A percentile compares a stretch with the other conserved stretches of the same genome.
These are phyloP conservation scores for Neofusicoccum ribis DNA, from an alignment of 2,329 filamentous ascomycete genomes.

Conservation along the genomic window DNA sequence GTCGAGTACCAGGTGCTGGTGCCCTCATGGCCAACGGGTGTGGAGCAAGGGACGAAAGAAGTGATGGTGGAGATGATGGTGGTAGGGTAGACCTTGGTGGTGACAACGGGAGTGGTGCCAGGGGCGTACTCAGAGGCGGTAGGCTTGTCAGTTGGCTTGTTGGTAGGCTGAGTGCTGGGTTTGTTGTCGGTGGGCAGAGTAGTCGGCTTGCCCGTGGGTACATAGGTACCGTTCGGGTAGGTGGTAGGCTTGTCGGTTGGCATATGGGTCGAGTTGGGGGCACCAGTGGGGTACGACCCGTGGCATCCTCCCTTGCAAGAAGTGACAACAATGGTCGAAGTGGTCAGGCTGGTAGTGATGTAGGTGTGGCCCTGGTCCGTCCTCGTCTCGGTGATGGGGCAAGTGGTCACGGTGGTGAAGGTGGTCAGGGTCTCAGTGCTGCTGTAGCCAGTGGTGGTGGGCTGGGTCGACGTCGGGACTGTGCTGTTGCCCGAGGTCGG, in stretches of 20 bases:
- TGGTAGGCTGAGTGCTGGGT: neutral
- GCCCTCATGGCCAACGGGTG: constrained; percentile 35
- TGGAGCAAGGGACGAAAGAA: constrained; percentile 40
- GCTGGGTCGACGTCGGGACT: neutral
- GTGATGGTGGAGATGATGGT: constrained; percentile 36
- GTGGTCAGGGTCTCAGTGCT: constrained; percentile 28
- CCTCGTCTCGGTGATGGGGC: constrained; percentile 32
- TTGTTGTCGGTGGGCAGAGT: neutral
- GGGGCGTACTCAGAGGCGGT: constrained; percentile 7
- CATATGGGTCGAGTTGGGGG: constrained; percentile 6
- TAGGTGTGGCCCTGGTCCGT: constrained; percentile 25
- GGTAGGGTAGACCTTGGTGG: constrained; percentile 23
- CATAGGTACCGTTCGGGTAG: no score
- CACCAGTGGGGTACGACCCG: constrained; percentile 4
- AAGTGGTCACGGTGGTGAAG: constrained; percentile 35
- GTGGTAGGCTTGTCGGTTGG: constrained; percentile 7
- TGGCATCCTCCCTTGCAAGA: constrained; percentile 40
- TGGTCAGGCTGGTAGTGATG: constrained; percentile 36
- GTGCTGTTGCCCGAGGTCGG: neutral
- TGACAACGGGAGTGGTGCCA: constrained; percentile 22
- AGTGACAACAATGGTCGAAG: constrained; percentile 39
- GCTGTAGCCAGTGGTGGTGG: no score
- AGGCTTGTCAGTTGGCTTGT: constrained; percentile 9
- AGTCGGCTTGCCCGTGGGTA: neutral
- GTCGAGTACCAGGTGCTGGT: constrained; percentile 38